Conservation (phyloP, 768 basidiomycete genomes). For the Tricholoma terreum region DNA sequence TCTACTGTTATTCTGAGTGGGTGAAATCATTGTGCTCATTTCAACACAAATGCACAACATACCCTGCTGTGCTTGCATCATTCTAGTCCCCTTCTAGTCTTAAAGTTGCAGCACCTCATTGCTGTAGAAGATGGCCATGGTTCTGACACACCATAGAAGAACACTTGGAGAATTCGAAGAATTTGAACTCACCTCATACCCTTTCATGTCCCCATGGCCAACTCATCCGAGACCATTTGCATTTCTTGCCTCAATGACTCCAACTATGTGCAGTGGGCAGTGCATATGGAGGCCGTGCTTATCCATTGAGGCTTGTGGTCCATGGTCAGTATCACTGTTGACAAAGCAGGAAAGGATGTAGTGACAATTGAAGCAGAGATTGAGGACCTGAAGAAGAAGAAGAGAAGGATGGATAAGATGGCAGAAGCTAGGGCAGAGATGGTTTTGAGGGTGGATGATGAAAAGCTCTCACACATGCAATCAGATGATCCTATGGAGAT, state of each 20-base stretch:
- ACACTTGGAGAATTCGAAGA: slow-evolving; percentile 1
- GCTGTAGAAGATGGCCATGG: slow-evolving; percentile 4
- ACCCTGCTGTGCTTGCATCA: neutral
- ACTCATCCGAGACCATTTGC: neutral
- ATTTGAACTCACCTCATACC: no score
- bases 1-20: no score
- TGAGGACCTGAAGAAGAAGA: slow-evolving; percentile 3
- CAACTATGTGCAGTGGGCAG: slow-evolving; percentile 22
- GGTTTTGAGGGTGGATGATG: slow-evolving; percentile 22
- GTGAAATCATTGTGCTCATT: neutral
- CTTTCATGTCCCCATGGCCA: no score
- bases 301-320: slow-evolving; percentile 13
- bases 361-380: slow-evolving; percentile 1
- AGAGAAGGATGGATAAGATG: slow-evolving; percentile 16
- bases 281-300: slow-evolving; percentile 23
- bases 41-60: slow-evolving; percentile 5
- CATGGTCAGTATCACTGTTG: slow-evolving; percentile 6
- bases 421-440: slow-evolving; percentile 23
- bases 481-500: slow-evolving; percentile 20
- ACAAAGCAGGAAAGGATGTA: slow-evolving; percentile 5
- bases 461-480: slow-evolving; percentile 24
- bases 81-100: neutral
- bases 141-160: neutral
- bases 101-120: slow-evolving; percentile 12
- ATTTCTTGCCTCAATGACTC: slow-evolving; percentile 17